These are phyloP conservation scores for Reticulascus tulasneorum DNA, from an alignment of 2,329 filamentous ascomycete genomes.

Conservation along the genomic window DNA sequence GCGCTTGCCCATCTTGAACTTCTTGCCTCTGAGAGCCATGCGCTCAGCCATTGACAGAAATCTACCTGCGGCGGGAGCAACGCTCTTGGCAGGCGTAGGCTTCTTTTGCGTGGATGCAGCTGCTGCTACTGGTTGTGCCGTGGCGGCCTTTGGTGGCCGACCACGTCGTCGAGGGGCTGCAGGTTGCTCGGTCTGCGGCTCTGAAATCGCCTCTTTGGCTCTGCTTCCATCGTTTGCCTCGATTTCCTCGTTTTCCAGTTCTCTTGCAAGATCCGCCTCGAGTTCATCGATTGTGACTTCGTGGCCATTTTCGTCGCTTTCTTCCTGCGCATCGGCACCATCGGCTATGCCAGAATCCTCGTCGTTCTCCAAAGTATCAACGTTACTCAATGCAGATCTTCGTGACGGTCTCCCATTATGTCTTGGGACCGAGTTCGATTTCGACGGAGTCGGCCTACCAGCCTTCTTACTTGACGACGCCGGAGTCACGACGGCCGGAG, in stretches of 20 bases:
- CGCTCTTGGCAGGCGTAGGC: slow-evolving; percentile 7
- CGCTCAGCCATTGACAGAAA: slow-evolving; percentile 55
- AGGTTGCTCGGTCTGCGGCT: no score
- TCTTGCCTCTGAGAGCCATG: slow-evolving; percentile 51
- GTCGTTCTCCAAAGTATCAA: slow-evolving; percentile 7
- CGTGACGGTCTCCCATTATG: slow-evolving; percentile 11
- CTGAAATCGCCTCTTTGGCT: slow-evolving; percentile 6
- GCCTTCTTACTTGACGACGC: slow-evolving; percentile 3
- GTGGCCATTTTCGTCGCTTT: slow-evolving; percentile 9
- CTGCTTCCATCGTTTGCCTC: slow-evolving; percentile 12
- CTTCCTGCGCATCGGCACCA: neutral
- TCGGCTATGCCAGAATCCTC: slow-evolving; percentile 5
- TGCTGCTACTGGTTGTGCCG: neutral
- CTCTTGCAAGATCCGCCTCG: slow-evolving; percentile 29
- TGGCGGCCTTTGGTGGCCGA: slow-evolving; percentile 7
- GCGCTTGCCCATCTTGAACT: slow-evolving; percentile 55
- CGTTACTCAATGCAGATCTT: slow-evolving; percentile 9
- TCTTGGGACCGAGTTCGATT: slow-evolving; percentile 11
- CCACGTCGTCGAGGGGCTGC: slow-evolving; percentile 6
- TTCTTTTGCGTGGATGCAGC: no score
- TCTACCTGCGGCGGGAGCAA: slow-evolving; percentile 1
- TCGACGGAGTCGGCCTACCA: slow-evolving; percentile 3
- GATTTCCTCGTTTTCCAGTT: slow-evolving; percentile 21
- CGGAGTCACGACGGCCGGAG: slow-evolving; percentile 32
- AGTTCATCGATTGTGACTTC: slow-evolving; percentile 25